These are phyloP conservation scores for Clonostachys byssicola DNA, from an alignment of 2,329 filamentous ascomycete genomes.

Conservation along the genomic window DNA sequence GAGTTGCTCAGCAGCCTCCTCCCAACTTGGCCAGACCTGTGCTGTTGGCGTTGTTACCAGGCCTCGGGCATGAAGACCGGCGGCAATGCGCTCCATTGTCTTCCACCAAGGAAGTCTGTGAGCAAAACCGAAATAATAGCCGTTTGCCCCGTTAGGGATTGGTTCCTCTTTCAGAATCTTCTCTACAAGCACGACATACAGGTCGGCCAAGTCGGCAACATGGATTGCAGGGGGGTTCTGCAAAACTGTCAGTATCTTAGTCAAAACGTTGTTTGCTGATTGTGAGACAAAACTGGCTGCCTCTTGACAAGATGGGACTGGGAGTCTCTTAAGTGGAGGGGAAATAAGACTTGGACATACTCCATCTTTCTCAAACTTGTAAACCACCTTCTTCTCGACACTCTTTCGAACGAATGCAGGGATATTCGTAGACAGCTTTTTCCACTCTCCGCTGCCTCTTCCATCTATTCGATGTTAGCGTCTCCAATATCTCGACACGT, in stretches of 20 bases:
- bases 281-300: too few relatives aligned
- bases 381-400: conserved; percentile 16
- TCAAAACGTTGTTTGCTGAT: neutral
- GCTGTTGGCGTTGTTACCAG: conserved; percentile 15
- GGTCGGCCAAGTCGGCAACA: conserved; percentile 14
- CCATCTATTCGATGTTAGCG: conserved; percentile 16
- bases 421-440: conserved; percentile 24
- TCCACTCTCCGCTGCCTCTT: conserved; percentile 20
- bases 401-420: conserved; percentile 20
- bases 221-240: conserved; percentile 11
- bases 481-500: too few relatives aligned
- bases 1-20: conserved; percentile 20
- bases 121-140: conserved; percentile 25
- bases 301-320: too few relatives aligned
- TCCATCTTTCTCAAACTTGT: conserved; percentile 23
- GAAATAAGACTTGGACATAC: conserved; percentile 12
- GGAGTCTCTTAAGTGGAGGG: too few relatives aligned
- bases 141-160: conserved; percentile 16
- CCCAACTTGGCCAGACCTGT: conserved; percentile 20
- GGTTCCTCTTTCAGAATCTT: conserved; percentile 1
- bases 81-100: conserved; percentile 16
- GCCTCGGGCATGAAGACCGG: conserved; percentile 16
- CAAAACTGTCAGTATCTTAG: neutral
- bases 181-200: conserved; percentile 19
- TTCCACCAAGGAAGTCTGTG: conserved; percentile 20